These are phyloP conservation scores for Dianthus caryophyllus DNA, from an alignment of 148 eudicot species.

Conservation along the genomic window DNA sequence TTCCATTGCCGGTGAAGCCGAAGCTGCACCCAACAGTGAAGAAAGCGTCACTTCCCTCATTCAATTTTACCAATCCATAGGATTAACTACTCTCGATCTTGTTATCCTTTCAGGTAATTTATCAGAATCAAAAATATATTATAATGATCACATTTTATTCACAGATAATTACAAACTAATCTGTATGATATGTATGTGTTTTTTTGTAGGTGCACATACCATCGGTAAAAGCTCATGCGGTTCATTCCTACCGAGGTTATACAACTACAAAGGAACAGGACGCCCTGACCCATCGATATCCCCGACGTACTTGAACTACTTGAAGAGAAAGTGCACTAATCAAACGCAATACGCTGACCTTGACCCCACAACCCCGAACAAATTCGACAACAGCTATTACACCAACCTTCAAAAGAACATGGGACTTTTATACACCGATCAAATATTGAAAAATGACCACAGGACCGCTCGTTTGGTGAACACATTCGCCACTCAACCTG, in stretches of 20 bases:
- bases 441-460: constrained; percentile 47
- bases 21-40: constrained; percentile 43
- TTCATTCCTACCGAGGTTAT: constrained; percentile 45
- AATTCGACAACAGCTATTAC: constrained; percentile 54
- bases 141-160: background rate
- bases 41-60: constrained; percentile 55
- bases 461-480: constrained; percentile 45
- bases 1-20: constrained; percentile 50
- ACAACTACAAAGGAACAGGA: constrained; percentile 47
- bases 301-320: constrained; percentile 46
- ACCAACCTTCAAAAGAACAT: constrained; percentile 48
- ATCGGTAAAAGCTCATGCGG: constrained; percentile 63
- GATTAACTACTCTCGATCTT: constrained; percentile 50
- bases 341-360: constrained; percentile 43
- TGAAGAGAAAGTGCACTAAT: constrained; percentile 64
- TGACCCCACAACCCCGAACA: constrained; percentile 49
- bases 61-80: constrained; percentile 66
- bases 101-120: constrained; percentile 69
- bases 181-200: background rate
- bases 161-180: background rate
- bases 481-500: constrained; percentile 36
- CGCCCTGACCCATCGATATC: constrained; percentile 48
- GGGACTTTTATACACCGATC: constrained; percentile 69
- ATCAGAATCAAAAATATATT: background rate
- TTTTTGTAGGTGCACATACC: constrained; percentile 55